Evolutionary conservation across 2,329 filamentous ascomycete species (phyloP), one percentile per base, ranked within the genome.

Genomic region (Aspergillus bombycis): DNA sequence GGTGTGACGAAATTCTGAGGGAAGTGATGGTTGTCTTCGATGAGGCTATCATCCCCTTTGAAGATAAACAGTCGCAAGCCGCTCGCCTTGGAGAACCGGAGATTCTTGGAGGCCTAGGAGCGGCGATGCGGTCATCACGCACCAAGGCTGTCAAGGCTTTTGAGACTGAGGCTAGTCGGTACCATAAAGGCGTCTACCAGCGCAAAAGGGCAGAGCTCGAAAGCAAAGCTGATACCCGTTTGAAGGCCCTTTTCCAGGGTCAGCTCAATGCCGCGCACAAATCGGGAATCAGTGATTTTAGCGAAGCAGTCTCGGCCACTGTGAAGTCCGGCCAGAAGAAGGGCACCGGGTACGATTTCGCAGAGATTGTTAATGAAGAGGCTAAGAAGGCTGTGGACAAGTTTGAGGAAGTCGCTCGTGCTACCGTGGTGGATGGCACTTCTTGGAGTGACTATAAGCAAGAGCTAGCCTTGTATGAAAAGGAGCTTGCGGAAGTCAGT

Each of bases 261-360:
- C 95, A 99, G 75, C 84, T 99, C 46, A 86, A 87, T 23, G 93
- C 94, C 3, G 91, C 92, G 9, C 94, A 98, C 82, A 98, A 97
- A 82, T 86, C 88, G 1, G 94, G 94, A 1, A 91, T 98, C 23
- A 81, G 85, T 16, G 86, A 89, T 1, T 99, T 99, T 76, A 93
- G 89, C 72, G 92, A 97, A 38, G 91, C 93, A 2, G 95, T 99
- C 54, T 88, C 89, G n/a, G 81, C 84, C 58, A 91, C 92, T 56
- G 94, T 99, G 68, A 99, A 98, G 79, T 84, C 87, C 30, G 94
- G 94, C 2, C 94, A 98, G 78, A 97, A 96, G 83, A 93, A 93
- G 61, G 94, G 94, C 26, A 91, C 89, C 9, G 86, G 87, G 58
- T 98, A 99, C 74, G 95, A 99, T 75, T 99, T 99, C 78, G 93